A percentile compares a stretch with the other conserved stretches of the same genome.
Conservation (phyloP, 169 alveolate species). For the Plasmodium gaboni region DNA sequence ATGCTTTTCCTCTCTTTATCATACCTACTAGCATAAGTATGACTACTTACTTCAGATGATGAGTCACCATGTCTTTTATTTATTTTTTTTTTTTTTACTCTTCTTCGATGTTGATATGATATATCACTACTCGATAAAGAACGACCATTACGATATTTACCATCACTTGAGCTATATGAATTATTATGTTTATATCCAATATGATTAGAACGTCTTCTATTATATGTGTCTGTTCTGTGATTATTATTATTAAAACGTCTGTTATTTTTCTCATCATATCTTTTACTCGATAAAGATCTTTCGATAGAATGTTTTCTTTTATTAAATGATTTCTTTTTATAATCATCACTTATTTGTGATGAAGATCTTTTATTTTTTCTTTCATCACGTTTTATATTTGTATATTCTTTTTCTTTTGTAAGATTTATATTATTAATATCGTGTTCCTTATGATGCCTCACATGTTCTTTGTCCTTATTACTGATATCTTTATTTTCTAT, state of each 20-base stretch:
- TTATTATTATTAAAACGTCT: neutral
- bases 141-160: neutral
- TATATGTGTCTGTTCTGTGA: neutral
- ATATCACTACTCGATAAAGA: slow-evolving; percentile 7
- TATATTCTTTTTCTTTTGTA: too few species aligned
- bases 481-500: too few species aligned
- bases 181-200: neutral
- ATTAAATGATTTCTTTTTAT: too few species aligned
- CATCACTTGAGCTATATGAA: neutral
- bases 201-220: neutral
- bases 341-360: too few species aligned
- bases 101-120: neutral
- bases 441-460: too few species aligned
- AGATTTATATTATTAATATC: too few species aligned
- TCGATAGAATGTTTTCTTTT: too few species aligned
- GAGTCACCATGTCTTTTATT: neutral
- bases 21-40: neutral
- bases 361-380: too few species aligned
- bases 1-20: slow-evolving; percentile 21
- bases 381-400: too few species aligned
- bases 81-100: slow-evolving; percentile 27
- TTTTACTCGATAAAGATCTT: too few species aligned
- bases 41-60: slow-evolving; percentile 6
- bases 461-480: too few species aligned
- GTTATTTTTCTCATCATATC: too few species aligned